Evolutionary conservation across 1,284 basidiomycete genomes (phyloP), one percentile per base, ranked within the genome.

Genomic region (Papiliotrema nemorosa): DNA sequence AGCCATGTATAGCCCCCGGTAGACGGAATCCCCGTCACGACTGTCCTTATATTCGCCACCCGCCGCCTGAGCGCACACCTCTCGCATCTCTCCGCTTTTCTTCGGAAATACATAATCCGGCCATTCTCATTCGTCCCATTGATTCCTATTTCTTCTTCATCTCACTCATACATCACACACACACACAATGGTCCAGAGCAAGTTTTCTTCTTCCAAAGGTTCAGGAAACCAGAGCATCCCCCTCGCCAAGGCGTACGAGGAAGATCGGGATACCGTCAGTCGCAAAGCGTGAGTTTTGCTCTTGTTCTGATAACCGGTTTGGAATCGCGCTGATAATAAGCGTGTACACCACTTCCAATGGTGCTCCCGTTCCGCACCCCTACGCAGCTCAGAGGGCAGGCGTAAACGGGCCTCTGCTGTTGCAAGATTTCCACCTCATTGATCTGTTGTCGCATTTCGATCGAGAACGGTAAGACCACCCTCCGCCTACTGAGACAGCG

Each of bases 341-440:
- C 33, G 64, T 80, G 55, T 93, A 91, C 81, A 91, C 88, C 60
- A 87, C 87, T 49, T 88, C 87, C 51, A 89, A 84, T 62, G 90
- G 90, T 64, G 85, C 84, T 5, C 84, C 76, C 80, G 43, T 85
- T 82, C 58, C 78, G 70, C 60, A 74, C 60, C 73, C 74, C 0
- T 77, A 91, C 70, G 83, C 82, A 49, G 80, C 83, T 52, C 86
- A 91, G 76, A 83, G 88, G 41, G 79, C 86, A 25, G 88, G 90
- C 43, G 58, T 73, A 43, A 76, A 81, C 47, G 92, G 92, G 0
- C 88, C 90, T 26, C 83, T 96, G 25, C 80, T 96, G 16, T 79
- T 96, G 35, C 90, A 94, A 77, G 88, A 91, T 74, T 90, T 91
- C 78, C 86, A 90, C 73, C 84, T 88, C 74, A 85, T 90, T 69